Evolutionary conservation across 2,329 filamentous ascomycete species (phyloP).

Genomic region (Neofusicoccum sp.): DNA sequence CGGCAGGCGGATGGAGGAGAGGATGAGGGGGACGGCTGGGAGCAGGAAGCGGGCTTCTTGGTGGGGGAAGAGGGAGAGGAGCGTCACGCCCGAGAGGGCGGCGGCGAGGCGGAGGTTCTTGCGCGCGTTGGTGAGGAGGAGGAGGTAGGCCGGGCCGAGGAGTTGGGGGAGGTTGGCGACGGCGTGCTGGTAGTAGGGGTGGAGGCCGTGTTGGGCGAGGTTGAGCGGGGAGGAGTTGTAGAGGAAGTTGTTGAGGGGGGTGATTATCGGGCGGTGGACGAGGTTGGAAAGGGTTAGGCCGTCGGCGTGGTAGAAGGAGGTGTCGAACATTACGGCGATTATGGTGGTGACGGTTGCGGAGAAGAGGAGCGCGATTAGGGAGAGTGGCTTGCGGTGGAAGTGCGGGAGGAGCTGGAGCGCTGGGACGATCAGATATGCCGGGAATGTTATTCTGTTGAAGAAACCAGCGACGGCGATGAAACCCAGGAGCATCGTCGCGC

Average conservation of each 20-base stretch:
- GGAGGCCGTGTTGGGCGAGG: constrained; percentile 56
- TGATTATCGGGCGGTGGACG: constrained; percentile 55
- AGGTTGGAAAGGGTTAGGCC: constrained; percentile 68
- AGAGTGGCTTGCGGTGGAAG: constrained; percentile 70
- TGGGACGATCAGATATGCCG: constrained; percentile 86
- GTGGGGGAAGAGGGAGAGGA: constrained; percentile 75
- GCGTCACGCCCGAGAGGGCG: constrained; percentile 70
- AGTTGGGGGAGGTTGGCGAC: constrained; percentile 56
- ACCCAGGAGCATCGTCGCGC: constrained; percentile 77
- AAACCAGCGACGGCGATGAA: constrained; percentile 81
- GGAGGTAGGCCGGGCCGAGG: constrained; percentile 53
- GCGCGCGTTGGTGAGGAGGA: constrained; percentile 53
- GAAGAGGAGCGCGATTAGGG: constrained; percentile 64
- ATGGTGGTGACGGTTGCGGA: constrained; percentile 69
- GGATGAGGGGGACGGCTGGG: constrained; percentile 73
- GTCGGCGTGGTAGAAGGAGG: constrained; percentile 71
- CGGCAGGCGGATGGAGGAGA: constrained; percentile 72
- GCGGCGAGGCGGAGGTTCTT: constrained; percentile 66
- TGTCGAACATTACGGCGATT: constrained; percentile 80
- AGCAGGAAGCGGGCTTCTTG: constrained; percentile 80
- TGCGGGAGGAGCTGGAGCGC: constrained; percentile 81
- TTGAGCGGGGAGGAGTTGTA: constrained; percentile 55
- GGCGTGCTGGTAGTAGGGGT: constrained; percentile 57
- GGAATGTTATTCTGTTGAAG: constrained; percentile 97
- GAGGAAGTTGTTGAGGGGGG: constrained; percentile 55